Evolutionary conservation across 371 early-diverging fungal genomes (phyloP).

Genomic region (Zancudomyces culisetae): DNA sequence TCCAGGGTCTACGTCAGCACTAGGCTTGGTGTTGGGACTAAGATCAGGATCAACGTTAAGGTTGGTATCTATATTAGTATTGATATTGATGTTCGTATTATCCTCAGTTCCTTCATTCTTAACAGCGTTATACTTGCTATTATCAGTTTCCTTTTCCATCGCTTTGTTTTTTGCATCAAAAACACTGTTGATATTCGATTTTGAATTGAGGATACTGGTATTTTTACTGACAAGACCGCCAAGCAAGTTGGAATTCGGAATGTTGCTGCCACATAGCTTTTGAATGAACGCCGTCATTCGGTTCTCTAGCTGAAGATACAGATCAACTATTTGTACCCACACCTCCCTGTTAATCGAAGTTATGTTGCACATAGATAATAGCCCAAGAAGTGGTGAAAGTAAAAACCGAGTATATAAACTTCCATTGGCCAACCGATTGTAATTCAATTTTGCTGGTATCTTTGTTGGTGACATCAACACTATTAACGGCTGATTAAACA

Average conservation of each 20-base stretch:
- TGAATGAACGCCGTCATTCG: constrained; percentile 6
- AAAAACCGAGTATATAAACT: constrained; percentile 81
- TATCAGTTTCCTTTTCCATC: constrained; percentile 47
- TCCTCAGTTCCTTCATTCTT: no score
- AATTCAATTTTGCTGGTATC: constrained; percentile 28
- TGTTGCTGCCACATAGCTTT: neutral
- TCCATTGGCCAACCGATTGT: constrained; percentile 37
- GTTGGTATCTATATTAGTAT: no score
- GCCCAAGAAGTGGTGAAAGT: constrained; percentile 57
- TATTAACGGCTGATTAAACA: constrained; percentile 73
- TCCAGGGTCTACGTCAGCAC: no score
- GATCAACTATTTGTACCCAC: constrained; percentile 27
- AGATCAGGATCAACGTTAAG: no score
- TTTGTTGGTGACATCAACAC: constrained; percentile 74
- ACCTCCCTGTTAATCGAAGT: constrained; percentile 31
- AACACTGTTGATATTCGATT: neutral
- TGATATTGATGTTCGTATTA: no score
- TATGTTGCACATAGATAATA: constrained; percentile 47
- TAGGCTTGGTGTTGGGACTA: no score
- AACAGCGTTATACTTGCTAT: no score
- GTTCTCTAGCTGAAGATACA: constrained; percentile 12
- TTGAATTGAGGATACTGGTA: neutral
- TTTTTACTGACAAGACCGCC: neutral
- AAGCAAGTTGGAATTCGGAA: no score
- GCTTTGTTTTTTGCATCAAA: constrained; percentile 25